Evolutionary conservation across 1,284 basidiomycete genomes (phyloP), one percentile per base, ranked within the genome.

Genomic region (Cryptococcus sp.): DNA sequence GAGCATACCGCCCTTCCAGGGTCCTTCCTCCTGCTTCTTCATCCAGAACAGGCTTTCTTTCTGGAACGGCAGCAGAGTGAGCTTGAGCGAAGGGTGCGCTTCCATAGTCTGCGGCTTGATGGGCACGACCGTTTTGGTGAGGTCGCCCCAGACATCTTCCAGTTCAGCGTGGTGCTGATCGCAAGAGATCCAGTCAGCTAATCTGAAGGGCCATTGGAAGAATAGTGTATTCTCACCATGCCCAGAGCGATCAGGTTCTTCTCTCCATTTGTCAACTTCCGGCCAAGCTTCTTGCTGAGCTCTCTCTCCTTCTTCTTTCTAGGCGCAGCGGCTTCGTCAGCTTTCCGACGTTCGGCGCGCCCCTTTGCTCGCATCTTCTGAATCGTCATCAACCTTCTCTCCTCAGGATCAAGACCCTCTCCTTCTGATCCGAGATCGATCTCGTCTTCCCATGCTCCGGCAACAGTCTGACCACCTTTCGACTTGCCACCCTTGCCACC

Each of bases 31-130:
- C 80, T 99, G 96, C 71, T 92, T 84, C 64, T 87, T 86, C 90
- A 99, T 94, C 96, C 96, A 99, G 74, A 84, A 87, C 57, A 99
- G 81, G 76, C 91, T 93, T 80, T 99, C 96, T 61, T 86, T 86
- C 77, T 99, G 95, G 79, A 86, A 86, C 0, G 84, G 84, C n/a
- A 86, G 73, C 1, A 86, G 75, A 47, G 78, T 60, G 58, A 84
- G 78, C 75, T 91, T 93, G 60, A 99, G 81, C 10, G 87, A 88
- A 1, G 80, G 79, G 3, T 96, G 94, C 62, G 95, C 93, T 47
- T 85, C 84, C 50, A 87, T 90, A 67, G 85, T 84, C 59, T 85
- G 80, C 1, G 93, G 92, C 48, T 83, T 80, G 58, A 87, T 81
- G 45, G 88, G 80, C 10, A 84, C 82, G 51, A 90, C 83, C 19